Percentiles rank a stretch among this genome's conserved stretches.
Evolutionary conservation across 768 basidiomycete species (phyloP).

Genomic region (Leccinellum luteum): DNA sequence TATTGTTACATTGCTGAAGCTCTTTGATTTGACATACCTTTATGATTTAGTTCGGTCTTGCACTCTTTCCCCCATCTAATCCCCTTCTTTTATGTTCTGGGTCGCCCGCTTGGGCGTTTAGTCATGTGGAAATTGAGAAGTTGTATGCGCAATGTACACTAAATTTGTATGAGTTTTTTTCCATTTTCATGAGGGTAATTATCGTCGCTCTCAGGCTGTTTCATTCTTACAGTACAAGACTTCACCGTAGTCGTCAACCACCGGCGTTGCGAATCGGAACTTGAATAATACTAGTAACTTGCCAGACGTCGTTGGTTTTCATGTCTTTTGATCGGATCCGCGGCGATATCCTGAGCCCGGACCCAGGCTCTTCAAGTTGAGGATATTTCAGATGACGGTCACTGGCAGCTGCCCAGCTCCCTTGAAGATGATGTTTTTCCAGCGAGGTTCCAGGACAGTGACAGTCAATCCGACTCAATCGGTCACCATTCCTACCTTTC

Average conservation of each 20-base stretch:
- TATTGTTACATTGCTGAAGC: constrained; percentile 21
- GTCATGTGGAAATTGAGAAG: not conserved
- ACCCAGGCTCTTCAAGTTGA: too few relatives aligned
- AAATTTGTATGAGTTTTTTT: not conserved
- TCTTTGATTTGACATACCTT: not conserved
- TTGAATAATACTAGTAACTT: not conserved
- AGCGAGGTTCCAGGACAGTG: too few relatives aligned
- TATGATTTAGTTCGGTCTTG: not conserved
- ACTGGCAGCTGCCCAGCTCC: too few relatives aligned
- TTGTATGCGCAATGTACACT: constrained; percentile 2
- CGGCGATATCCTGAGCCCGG: too few relatives aligned
- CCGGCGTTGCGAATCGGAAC: constrained; percentile 1
- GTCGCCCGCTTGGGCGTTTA: not conserved
- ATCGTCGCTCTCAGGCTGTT: not conserved
- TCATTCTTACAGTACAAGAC: not conserved
- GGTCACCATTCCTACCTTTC: too few relatives aligned
- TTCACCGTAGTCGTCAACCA: not conserved
- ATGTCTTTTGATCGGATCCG: too few relatives aligned
- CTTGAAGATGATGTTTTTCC: too few relatives aligned
- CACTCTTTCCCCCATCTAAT: not conserved
- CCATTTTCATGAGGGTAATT: not conserved
- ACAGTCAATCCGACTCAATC: too few relatives aligned
- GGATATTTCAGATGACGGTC: too few relatives aligned
- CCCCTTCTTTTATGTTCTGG: not conserved
- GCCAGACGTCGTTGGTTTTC: too few relatives aligned